A percentile compares a stretch with the other conserved stretches of the same genome.
Evolutionary conservation across 208 protist genomes (phyloP).

Genomic region (Acanthamoeba divionensis): DNA sequence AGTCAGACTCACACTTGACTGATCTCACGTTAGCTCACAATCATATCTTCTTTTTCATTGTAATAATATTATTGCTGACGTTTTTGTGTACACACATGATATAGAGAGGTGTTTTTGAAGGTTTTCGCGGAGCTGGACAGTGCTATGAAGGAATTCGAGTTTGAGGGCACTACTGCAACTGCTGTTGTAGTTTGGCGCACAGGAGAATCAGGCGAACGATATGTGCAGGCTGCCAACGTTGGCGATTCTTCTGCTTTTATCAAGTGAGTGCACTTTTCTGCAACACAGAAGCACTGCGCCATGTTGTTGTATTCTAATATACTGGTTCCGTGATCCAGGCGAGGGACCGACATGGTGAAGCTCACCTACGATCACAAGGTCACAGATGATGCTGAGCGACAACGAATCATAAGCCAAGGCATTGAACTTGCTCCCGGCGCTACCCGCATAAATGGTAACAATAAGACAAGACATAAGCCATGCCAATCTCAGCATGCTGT

Average conservation of each 20-base stretch:
- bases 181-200: slow-evolving; percentile 55
- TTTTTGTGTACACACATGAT: too few species aligned
- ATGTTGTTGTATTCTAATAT: background rate
- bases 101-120: background rate
- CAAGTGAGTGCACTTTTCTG: too few species aligned
- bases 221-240: slow-evolving; percentile 67
- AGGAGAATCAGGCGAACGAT: slow-evolving; percentile 42
- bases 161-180: slow-evolving; percentile 57
- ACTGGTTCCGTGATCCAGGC: background rate
- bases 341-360: background rate
- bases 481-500: background rate
- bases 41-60: too few species aligned
- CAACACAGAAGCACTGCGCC: too few species aligned
- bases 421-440: slow-evolving; percentile 45
- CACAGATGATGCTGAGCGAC: slow-evolving; percentile 51
- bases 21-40: too few species aligned
- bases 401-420: slow-evolving; percentile 44
- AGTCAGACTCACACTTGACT: too few species aligned
- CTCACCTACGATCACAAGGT: slow-evolving; percentile 68
- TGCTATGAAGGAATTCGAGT: slow-evolving; percentile 57
- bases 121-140: slow-evolving; percentile 48
- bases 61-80: too few species aligned
- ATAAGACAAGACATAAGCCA: background rate
- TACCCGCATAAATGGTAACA: slow-evolving; percentile 69
- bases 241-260: too few species aligned